phyloP scores from a whole-genome alignment of 2,329 filamentous ascomycete genomes.

The Pyrenochaeta sp. region DNA sequence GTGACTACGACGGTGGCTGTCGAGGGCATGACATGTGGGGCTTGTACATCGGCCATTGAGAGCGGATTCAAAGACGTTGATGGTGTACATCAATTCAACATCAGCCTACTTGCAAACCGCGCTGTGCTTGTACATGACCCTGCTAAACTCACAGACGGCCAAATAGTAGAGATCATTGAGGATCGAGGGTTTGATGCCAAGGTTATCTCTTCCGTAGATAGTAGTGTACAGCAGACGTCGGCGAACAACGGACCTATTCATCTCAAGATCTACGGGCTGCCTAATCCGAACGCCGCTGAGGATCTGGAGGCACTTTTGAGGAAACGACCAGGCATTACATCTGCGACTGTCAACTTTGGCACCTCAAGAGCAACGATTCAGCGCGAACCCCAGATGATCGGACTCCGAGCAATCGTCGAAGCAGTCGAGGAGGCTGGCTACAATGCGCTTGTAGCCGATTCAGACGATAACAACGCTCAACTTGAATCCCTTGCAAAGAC shows the following conservation, averaged over 20 bases:
- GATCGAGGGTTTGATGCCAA: conserved; percentile 88
- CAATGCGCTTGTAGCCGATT: conserved; percentile 89
- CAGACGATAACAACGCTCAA: conserved; percentile 95
- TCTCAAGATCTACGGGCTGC: conserved; percentile 84
- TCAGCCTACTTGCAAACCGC: conserved; percentile 90
- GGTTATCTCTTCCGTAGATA: conserved; percentile 77
- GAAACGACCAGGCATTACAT: conserved; percentile 73
- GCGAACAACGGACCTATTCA: conserved; percentile 70
- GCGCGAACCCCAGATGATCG: conserved; percentile 75
- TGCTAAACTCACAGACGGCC: conserved; percentile 71
- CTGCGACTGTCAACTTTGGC: conserved; percentile 76
- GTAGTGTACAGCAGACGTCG: conserved; percentile 61
- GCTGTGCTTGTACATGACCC: conserved; percentile 88
- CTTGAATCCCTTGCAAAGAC: conserved; percentile 96
- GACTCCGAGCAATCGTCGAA: conserved; percentile 84
- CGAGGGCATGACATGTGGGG: conserved; percentile 97
- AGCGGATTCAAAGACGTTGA: conserved; percentile 78
- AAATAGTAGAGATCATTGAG: conserved; percentile 84
- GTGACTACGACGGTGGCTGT: conserved; percentile 86
- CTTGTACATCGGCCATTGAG: conserved; percentile 92
- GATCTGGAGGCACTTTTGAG: conserved; percentile 74
- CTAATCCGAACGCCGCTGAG: conserved; percentile 75
- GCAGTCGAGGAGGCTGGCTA: conserved; percentile 81
- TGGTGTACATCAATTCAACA: conserved; percentile 89
- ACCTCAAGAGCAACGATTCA: conserved; percentile 77